Base-by-base conservation (phyloP, 257 asterid genomes). In the Solanum medicagineum region DNA sequence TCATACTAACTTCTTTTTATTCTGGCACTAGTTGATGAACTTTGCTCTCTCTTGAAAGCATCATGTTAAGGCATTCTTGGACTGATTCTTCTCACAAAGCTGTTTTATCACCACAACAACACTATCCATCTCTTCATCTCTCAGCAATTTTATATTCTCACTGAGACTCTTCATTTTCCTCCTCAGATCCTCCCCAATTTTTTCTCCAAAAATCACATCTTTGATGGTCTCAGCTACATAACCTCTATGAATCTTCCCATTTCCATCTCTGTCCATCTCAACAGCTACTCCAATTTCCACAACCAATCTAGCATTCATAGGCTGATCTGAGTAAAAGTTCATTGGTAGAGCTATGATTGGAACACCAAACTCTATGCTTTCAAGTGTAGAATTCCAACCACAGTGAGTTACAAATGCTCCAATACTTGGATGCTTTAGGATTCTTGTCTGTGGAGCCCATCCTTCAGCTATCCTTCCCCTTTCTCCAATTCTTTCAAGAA, bases 351-450 rank as follows among this genome's bases (percentile, higher is more conserved):
- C 73, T 47, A 83, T 47, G 45, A 65, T 62, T 44, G 80, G 80
- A 24, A 83, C 77, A 24, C 85, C 80, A 14, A 63, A 22, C 54
- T 45, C 55, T 40, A 83, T 32, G 24, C 80, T 63, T 15, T 83
- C 85, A 24, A 83, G 59, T 36, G 70, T 26, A 8, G 85, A 65
- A 63, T 83, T 83, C 85, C 79, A 83, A 8, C 80, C 85, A 51
- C 80, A 49, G 26, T 83, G 85, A 10, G 80, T 65, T 49, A 83
- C 60, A 22, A 83, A 65, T 29, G 80, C 85, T n/a, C 85, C 85
- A 24, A 14, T 65, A 8, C 45, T 16, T 40, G 19, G 49, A 24
- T 83, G 85, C 19, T 36, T 53, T 17, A 65, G 26, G 16, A 83
- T 83, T 36, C 40, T 57, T 54, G 57, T 47, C 42, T 83, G 85